A percentile compares a stretch with the other conserved stretches of the same genome.
Conservation (phyloP, 371 early-diverging fungal species). For the Mortierella sp. region DNA sequence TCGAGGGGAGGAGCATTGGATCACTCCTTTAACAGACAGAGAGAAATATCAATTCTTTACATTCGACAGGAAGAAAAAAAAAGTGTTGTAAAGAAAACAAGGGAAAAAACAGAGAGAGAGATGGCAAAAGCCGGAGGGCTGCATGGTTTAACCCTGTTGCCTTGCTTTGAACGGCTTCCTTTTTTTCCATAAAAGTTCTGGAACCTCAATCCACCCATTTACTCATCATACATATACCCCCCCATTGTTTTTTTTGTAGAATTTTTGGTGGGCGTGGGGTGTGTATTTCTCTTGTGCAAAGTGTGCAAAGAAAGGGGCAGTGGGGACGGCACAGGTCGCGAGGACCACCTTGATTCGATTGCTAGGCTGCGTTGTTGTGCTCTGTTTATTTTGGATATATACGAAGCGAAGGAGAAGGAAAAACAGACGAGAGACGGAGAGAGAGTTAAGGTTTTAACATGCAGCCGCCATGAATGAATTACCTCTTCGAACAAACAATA, state of each 20-base stretch:
- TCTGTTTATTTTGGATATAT: slow-evolving; percentile 6
- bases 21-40: too few species aligned
- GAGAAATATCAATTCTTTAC: too few species aligned
- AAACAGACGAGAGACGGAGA: background rate
- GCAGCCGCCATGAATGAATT: slow-evolving; percentile 17
- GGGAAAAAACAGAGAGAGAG: too few species aligned
- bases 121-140: background rate
- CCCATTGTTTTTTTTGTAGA: background rate
- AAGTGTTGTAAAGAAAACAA: background rate
- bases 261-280: background rate
- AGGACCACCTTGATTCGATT: slow-evolving; percentile 16
- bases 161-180: background rate
- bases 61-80: too few species aligned
- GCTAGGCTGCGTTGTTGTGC: background rate
- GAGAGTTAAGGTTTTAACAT: background rate
- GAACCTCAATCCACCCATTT: too few species aligned
- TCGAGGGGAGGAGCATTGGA: too few species aligned
- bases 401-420: background rate
- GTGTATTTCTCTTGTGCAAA: slow-evolving; percentile 5
- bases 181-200: background rate
- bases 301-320: background rate
- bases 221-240: background rate
- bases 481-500: slow-evolving; percentile 9
- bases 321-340: slow-evolving; percentile 21
- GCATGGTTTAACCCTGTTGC: background rate